These are phyloP conservation scores for Aspergillus haitiensis DNA, from an alignment of 495 filamentous ascomycete genomes.

Conservation along the genomic window DNA sequence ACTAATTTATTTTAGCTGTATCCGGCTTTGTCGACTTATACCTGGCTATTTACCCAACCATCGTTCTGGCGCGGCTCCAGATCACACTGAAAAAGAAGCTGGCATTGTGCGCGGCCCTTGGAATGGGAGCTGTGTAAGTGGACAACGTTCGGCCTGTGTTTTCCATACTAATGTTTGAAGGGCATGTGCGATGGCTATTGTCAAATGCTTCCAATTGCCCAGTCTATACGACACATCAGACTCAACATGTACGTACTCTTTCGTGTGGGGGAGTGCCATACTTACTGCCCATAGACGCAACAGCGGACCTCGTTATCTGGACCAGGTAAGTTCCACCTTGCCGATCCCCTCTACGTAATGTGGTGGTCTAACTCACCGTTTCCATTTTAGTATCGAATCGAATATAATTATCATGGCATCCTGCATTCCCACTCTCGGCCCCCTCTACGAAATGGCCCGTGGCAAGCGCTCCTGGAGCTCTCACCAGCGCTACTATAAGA, in stretches of 20 bases:
- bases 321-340: constrained; percentile 33
- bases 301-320: constrained; percentile 45
- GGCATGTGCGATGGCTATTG: constrained; percentile 30
- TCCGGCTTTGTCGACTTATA: constrained; percentile 49
- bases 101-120: constrained; percentile 42
- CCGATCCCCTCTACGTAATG: too few relatives aligned
- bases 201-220: constrained; percentile 45
- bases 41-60: constrained; percentile 48
- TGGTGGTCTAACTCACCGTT: neutral
- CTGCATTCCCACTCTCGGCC: constrained; percentile 49
- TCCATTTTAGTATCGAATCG: constrained; percentile 40
- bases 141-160: neutral
- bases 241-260: constrained; percentile 36
- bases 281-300: constrained; percentile 26
- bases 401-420: constrained; percentile 50
- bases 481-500: constrained; percentile 11
- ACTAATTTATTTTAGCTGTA: constrained; percentile 12
- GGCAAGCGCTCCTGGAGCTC: constrained; percentile 23
- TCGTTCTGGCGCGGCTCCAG: constrained; percentile 46
- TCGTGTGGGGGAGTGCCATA: neutral
- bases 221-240: constrained; percentile 35
- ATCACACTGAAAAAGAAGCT: constrained; percentile 49
- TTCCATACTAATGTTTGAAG: constrained; percentile 7
- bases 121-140: constrained; percentile 38
- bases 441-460: constrained; percentile 36